These are phyloP conservation scores for Daldinia bambusicola DNA, from an alignment of 495 filamentous ascomycete genomes.

Conservation along the genomic window DNA sequence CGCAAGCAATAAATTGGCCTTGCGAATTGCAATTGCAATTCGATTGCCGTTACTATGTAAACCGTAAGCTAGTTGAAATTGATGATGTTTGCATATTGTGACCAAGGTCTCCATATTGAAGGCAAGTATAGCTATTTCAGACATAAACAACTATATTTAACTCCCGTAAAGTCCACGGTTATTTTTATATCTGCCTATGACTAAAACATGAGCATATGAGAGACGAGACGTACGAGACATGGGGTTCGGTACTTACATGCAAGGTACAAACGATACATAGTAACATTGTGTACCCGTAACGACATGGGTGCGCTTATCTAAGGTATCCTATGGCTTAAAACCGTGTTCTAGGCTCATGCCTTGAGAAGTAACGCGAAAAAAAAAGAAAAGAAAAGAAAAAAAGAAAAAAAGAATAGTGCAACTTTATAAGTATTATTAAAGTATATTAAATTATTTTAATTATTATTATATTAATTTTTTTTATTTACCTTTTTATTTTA, in stretches of 20 bases:
- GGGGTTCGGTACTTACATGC: neutral
- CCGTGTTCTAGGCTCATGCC: too few species aligned
- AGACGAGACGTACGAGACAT: neutral
- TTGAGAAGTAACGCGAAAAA: too few species aligned
- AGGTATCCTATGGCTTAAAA: neutral
- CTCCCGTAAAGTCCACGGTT: neutral
- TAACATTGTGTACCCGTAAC: neutral
- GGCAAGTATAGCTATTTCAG: neutral
- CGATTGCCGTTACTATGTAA: neutral
- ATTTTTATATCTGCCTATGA: neutral
- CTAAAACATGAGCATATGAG: neutral
- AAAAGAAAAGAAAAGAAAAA: too few species aligned
- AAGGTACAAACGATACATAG: constrained; percentile 5
- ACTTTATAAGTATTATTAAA: too few species aligned
- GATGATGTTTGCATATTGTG: neutral
- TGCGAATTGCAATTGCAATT: too few species aligned
- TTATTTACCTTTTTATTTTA: too few species aligned
- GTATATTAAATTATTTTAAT: too few species aligned
- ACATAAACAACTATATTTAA: neutral
- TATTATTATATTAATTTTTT: too few species aligned
- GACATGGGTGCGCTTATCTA: neutral
- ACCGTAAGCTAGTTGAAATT: neutral
- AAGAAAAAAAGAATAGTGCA: too few species aligned
- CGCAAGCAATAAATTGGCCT: neutral
- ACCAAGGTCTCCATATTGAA: neutral